phyloP scores from a whole-genome alignment of 352 stramenopile genomes.

The Globisporangium nagaii region DNA sequence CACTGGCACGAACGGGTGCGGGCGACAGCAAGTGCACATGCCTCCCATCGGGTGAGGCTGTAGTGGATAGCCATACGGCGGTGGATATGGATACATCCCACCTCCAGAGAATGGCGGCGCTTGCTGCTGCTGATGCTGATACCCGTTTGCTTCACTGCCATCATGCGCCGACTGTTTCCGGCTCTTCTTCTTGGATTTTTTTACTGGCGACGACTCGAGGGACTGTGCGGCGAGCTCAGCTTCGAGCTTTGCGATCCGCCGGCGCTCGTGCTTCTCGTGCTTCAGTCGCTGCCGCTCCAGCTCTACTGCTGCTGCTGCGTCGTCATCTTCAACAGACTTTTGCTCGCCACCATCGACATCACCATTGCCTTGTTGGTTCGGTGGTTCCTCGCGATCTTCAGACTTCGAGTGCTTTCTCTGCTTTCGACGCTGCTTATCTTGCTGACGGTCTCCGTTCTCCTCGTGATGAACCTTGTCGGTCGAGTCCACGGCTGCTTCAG shows the following conservation, averaged over 20 bases:
- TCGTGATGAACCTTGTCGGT: neutral
- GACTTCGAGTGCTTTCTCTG: neutral
- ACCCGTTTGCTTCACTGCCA: neutral
- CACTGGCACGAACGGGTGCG: conserved; percentile 28
- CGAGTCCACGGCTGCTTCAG: neutral
- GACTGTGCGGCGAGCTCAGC: conserved; percentile 27
- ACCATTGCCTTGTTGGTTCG: neutral
- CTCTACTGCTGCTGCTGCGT: conserved; percentile 2
- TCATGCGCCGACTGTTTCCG: neutral
- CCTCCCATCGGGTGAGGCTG: neutral
- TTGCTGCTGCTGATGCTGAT: neutral
- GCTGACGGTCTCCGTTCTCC: neutral
- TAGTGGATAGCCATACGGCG: neutral
- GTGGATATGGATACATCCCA: neutral
- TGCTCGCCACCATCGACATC: neutral
- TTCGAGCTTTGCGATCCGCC: conserved; percentile 29
- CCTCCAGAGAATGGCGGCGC: neutral
- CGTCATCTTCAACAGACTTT: neutral
- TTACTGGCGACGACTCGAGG: conserved; percentile 9
- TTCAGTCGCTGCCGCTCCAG: conserved; percentile 16
- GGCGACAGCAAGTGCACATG: conserved; percentile 19
- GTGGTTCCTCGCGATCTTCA: neutral
- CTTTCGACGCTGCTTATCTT: neutral
- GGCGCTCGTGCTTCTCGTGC: conserved; percentile 24
- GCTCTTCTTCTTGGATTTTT: neutral